Percentiles rank a stretch among this genome's conserved stretches.
These are phyloP conservation scores for Colletotrichum godetiae DNA, from an alignment of 2,329 filamentous ascomycete genomes.

Conservation along the genomic window DNA sequence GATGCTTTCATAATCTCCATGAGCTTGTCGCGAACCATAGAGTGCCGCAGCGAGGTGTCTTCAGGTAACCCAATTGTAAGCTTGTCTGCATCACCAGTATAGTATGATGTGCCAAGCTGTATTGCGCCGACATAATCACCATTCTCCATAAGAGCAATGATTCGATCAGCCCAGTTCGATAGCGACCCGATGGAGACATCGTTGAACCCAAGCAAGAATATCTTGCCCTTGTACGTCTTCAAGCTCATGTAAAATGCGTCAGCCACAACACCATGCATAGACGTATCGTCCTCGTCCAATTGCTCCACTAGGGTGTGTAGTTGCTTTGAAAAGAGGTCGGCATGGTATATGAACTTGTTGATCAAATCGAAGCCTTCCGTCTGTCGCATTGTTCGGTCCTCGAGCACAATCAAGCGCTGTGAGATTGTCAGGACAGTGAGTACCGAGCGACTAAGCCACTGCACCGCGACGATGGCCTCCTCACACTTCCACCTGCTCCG, in stretches of 20 bases:
- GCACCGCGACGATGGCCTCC: conserved; percentile 94
- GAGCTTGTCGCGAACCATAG: conserved; percentile 87
- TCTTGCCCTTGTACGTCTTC: conserved; percentile 90
- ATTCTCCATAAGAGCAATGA: conserved; percentile 94
- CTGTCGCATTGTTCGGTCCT: conserved; percentile 88
- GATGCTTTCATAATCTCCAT: conserved; percentile 95
- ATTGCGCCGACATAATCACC: conserved; percentile 97
- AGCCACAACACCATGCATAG: conserved; percentile 94
- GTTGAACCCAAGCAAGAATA: conserved; percentile 94
- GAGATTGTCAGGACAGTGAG: conserved; percentile 93
- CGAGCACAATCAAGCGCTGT: conserved; percentile 90
- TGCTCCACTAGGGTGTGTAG: conserved; percentile 87
- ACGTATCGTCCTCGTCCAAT: conserved; percentile 85
- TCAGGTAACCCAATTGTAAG: conserved; percentile 94
- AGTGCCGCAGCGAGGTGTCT: conserved; percentile 79
- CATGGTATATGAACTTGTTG: conserved; percentile 91
- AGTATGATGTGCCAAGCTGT: conserved; percentile 90
- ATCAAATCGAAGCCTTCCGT: conserved; percentile 95
- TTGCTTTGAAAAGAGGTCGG: conserved; percentile 89
- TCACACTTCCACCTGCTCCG: conserved; percentile 93
- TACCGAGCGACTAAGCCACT: conserved; percentile 96
- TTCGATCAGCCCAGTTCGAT: conserved; percentile 96
- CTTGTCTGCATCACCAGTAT: conserved; percentile 90
- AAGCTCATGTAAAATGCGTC: conserved; percentile 99
- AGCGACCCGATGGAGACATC: conserved; percentile 90